These are phyloP conservation scores for Paxillus rubicundulus DNA, from an alignment of 768 basidiomycete species.

Conservation along the genomic window DNA sequence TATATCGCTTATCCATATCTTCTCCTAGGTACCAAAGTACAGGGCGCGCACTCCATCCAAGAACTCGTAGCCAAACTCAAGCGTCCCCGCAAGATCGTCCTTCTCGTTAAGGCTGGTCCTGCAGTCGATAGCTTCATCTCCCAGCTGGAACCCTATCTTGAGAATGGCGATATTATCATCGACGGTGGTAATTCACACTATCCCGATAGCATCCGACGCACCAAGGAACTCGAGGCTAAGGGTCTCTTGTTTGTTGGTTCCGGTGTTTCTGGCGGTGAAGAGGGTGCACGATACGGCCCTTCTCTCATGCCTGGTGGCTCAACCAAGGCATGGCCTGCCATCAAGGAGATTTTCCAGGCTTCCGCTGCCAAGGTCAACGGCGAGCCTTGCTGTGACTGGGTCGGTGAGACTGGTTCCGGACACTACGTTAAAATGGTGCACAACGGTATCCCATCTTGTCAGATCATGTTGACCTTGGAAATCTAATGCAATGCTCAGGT, in stretches of 20 bases:
- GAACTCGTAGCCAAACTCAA: constrained; percentile 93
- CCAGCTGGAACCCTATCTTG: constrained; percentile 86
- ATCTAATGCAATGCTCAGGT: constrained; percentile 47
- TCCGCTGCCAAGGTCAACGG: constrained; percentile 93
- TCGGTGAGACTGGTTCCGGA: constrained; percentile 91
- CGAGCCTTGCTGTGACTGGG: constrained; percentile 99
- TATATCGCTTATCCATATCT: constrained; percentile 19
- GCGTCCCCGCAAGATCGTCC: constrained; percentile 92
- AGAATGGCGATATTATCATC: constrained; percentile 97
- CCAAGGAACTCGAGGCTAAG: constrained; percentile 89
- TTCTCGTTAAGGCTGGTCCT: constrained; percentile 96
- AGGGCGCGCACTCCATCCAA: constrained; percentile 91
- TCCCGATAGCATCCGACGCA: constrained; percentile 95
- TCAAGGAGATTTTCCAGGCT: constrained; percentile 99
- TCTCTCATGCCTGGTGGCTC: constrained; percentile 99
- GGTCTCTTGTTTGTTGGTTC: constrained; percentile 97
- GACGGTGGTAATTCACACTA: constrained; percentile 99
- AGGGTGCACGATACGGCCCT: constrained; percentile 95
- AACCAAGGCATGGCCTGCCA: constrained; percentile 88
- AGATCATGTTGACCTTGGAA: background rate
- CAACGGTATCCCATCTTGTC: constrained; percentile 56
- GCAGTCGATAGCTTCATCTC: constrained; percentile 96
- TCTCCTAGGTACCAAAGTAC: constrained; percentile 81
- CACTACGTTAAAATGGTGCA: constrained; percentile 99
- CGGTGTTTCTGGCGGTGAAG: constrained; percentile 99